Evolutionary conservation across 352 stramenopile genomes (phyloP), one percentile per base, ranked within the genome.

Genomic region (Ophiocytium majus): DNA sequence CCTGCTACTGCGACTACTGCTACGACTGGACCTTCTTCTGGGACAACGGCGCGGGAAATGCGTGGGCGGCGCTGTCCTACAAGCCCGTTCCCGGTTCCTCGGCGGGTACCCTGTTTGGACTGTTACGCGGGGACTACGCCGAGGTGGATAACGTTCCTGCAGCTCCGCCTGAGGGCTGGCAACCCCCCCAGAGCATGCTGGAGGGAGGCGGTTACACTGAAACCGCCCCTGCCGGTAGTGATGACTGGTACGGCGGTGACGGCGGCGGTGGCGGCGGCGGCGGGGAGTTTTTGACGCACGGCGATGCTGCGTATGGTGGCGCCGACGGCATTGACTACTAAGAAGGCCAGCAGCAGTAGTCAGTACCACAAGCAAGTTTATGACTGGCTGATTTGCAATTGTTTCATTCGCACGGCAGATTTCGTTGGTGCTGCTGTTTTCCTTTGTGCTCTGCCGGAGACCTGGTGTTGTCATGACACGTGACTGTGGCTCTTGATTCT

Each of bases 1-100:
- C n/a, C 34, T 37, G 63, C 0, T 86, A 80, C 63, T 86, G 83
- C 37, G 83, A 86, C 17, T 23, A 17, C 9, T 86, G 83, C 63
- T 86, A 83, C 57, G 35, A 83, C 33, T 32, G 0, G 9, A 79
- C 63, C 50, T 76, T 83, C 49, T 86, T 86, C 49, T 43, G 57
- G 32, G 37, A 83, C 43, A 57, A 14, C 43, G 43, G 43, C 43
- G 43, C 5, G 5, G 14, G 43, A 5, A 14, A 14, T 14, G 43
- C 43, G 14, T 5, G 5, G 14, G 43, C 43, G 14, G 14, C 43
- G 43, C 43, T 57, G 5, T 14, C 43, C 5, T 57, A 57, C 43
- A 57, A 14, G 43, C 5, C 14, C 43, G 14, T 57, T 57, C 43
- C 43, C 14, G 43, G 43, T 14, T 5, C 43, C 43, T 5, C 5